A percentile compares a stretch with the other conserved stretches of the same genome.
Evolutionary conservation across 331 rosid genomes (phyloP).

Genomic region (Malus hybrid): DNA sequence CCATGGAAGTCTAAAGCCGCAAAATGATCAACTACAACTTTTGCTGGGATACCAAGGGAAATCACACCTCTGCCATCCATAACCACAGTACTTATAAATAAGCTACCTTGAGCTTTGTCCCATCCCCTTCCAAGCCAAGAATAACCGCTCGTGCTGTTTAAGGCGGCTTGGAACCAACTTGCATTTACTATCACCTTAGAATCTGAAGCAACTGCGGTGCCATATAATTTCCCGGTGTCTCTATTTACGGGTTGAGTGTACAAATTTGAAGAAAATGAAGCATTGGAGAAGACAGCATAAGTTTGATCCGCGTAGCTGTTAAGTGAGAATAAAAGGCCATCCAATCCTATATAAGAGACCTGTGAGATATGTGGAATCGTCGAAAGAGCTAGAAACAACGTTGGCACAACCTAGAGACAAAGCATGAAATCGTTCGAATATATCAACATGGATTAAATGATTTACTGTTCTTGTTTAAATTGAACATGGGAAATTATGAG

Average conservation of each 20-base stretch:
- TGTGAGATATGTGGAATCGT: conserved; percentile 14
- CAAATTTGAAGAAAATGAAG: background rate
- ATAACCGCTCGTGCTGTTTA: conserved; percentile 9
- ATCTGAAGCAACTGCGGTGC: background rate
- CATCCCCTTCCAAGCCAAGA: background rate
- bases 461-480: no score
- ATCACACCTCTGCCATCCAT: conserved; percentile 19
- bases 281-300: background rate
- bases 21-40: background rate
- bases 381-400: conserved; percentile 2
- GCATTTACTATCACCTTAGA: background rate
- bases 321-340: conserved; percentile 6
- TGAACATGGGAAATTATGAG: no score
- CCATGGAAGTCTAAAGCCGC: conserved; percentile 8
- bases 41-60: conserved; percentile 6
- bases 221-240: conserved; percentile 12
- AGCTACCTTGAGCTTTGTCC: background rate
- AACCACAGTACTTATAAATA: background rate
- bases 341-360: conserved; percentile 7
- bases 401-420: conserved; percentile 9
- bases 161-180: conserved; percentile 13
- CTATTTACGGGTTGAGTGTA: conserved; percentile 2
- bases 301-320: background rate
- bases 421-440: background rate
- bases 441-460: background rate